Percentiles rank a stretch among this genome's conserved stretches.
Conservation (phyloP, 2,329 filamentous ascomycete species). For the Lachnellula cervina region DNA sequence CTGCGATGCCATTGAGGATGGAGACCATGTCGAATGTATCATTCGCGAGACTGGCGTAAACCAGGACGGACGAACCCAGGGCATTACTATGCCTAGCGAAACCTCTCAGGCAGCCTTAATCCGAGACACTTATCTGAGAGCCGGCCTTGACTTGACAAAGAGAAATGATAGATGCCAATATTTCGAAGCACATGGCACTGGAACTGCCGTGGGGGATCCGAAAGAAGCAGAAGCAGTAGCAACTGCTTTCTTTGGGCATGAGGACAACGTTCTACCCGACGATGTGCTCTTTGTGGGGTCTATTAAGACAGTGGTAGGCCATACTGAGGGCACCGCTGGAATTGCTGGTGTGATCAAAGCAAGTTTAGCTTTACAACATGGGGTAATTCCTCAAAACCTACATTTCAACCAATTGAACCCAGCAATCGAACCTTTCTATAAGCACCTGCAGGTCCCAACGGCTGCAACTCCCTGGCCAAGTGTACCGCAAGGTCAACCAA, state of each 20-base stretch:
- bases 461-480: conserved; percentile 8
- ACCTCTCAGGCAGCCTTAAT: conserved; percentile 42
- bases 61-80: conserved; percentile 43
- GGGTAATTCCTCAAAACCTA: conserved; percentile 27
- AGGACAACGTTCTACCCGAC: not conserved
- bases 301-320: conserved; percentile 24
- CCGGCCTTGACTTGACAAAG: conserved; percentile 37
- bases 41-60: conserved; percentile 45
- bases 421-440: conserved; percentile 17
- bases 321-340: conserved; percentile 25
- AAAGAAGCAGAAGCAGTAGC: conserved; percentile 40
- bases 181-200: conserved; percentile 44
- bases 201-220: conserved; percentile 38
- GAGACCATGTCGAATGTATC: conserved; percentile 52
- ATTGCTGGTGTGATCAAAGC: conserved; percentile 28
- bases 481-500: not conserved
- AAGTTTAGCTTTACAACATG: conserved; percentile 23
- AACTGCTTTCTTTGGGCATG: conserved; percentile 1
- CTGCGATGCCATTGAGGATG: conserved; percentile 44
- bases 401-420: conserved; percentile 32
- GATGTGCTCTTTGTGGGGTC: conserved; percentile 8
- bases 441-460: not conserved
- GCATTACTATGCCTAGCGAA: conserved; percentile 50
- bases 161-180: conserved; percentile 39
- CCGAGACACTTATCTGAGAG: conserved; percentile 38